These are phyloP conservation scores for Thinopyrum elongatum DNA, from an alignment of 176 grass and related monocot genomes.

Conservation along the genomic window DNA sequence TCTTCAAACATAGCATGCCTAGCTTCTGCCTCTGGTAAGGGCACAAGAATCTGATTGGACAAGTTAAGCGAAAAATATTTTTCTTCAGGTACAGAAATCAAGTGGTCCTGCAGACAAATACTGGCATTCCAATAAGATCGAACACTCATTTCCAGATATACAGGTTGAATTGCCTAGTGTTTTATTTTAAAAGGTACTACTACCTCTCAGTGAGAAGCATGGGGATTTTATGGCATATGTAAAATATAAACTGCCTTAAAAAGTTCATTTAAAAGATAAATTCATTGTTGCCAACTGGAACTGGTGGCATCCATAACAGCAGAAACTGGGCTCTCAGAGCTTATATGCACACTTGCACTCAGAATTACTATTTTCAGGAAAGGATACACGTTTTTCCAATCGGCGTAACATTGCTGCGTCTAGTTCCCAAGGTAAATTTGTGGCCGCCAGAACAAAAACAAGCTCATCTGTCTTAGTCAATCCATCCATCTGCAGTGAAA, in stretches of 20 bases:
- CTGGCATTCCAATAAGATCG: background rate
- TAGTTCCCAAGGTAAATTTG: conserved; percentile 95
- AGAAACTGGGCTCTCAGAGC: background rate
- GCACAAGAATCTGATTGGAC: conserved; percentile 81
- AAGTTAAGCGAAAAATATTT: conserved; percentile 24
- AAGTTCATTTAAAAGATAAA: background rate
- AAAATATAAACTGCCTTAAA: background rate
- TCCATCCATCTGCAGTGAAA: conserved; percentile 79
- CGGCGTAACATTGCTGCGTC: conserved; percentile 87
- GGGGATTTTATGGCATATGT: background rate
- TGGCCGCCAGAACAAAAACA: conserved; percentile 93
- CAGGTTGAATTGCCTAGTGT: background rate
- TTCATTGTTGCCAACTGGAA: background rate
- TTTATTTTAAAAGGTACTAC: background rate
- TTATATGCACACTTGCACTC: background rate
- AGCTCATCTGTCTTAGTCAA: conserved; percentile 88
- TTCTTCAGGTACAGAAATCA: background rate
- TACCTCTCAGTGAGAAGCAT: background rate
- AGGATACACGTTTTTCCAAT: conserved; percentile 91
- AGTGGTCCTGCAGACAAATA: background rate
- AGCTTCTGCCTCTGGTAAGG: conserved; percentile 86
- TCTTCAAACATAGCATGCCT: conserved; percentile 89
- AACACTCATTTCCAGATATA: background rate
- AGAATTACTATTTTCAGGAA: conserved; percentile 1
- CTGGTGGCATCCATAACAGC: background rate